These are phyloP conservation scores for Planoprotostelium fungivorum DNA, from an alignment of 78 protist genomes.

Conservation along the genomic window DNA sequence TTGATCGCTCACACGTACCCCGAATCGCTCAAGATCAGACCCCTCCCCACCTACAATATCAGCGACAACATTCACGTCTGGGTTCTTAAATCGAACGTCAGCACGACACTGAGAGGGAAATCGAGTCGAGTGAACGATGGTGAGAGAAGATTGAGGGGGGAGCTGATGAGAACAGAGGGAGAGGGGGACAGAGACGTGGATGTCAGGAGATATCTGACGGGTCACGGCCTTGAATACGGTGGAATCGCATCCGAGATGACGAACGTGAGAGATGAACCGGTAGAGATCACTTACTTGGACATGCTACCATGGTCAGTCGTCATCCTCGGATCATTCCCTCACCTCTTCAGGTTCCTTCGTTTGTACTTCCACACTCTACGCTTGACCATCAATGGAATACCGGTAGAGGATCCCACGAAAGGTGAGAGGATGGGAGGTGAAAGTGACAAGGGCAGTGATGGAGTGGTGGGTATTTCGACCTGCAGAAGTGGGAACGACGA, in stretches of 20 bases:
- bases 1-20: not conserved
- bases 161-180: too few species aligned
- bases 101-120: too few species aligned
- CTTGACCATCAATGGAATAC: slow-evolving; percentile 8
- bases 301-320: slow-evolving; percentile 45
- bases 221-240: slow-evolving; percentile 60
- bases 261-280: slow-evolving; percentile 16
- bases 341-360: slow-evolving; percentile 10
- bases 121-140: too few species aligned
- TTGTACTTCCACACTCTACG: slow-evolving; percentile 57
- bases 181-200: not conserved
- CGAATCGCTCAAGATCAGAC: not conserved
- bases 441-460: too few species aligned
- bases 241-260: slow-evolving; percentile 50
- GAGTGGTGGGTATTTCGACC: slow-evolving; percentile 21
- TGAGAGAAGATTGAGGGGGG: too few species aligned
- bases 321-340: not conserved
- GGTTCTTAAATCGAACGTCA: too few species aligned
- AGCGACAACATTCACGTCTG: too few species aligned
- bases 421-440: too few species aligned
- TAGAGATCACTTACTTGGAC: slow-evolving; percentile 44
- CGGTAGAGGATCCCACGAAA: not conserved
- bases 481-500: slow-evolving; percentile 55
- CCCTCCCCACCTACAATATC: not conserved
- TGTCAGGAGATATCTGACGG: slow-evolving; percentile 51